These are phyloP conservation scores for Globomyces pollinis-pini DNA, from an alignment of 192 early-diverging fungal species.

Conservation along the genomic window DNA sequence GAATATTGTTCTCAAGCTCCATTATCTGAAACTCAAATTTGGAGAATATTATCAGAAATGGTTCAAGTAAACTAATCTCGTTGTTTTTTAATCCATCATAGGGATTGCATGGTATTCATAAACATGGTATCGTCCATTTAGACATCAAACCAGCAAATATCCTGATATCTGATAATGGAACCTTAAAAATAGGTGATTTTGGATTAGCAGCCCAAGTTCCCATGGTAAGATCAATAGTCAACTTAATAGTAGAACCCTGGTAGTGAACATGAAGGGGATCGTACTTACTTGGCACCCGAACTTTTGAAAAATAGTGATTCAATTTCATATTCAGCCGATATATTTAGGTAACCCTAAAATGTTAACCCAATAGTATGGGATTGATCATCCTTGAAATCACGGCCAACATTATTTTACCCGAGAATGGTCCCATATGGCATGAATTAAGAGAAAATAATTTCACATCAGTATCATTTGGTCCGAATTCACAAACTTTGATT, in stretches of 20 bases:
- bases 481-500: constrained; percentile 41
- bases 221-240: constrained; percentile 48
- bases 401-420: constrained; percentile 78
- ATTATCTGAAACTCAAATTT: constrained; percentile 57
- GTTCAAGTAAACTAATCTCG: constrained; percentile 42
- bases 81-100: constrained; percentile 17
- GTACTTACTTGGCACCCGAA: constrained; percentile 88
- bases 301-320: constrained; percentile 51
- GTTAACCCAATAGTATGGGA: constrained; percentile 59
- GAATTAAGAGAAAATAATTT: constrained; percentile 71
- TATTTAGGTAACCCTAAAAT: constrained; percentile 65
- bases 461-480: constrained; percentile 43
- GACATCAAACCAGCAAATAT: constrained; percentile 90
- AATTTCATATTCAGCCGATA: constrained; percentile 73
- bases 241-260: too few species aligned
- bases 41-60: constrained; percentile 64
- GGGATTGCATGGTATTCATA: constrained; percentile 69
- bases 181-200: constrained; percentile 87
- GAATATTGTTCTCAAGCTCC: constrained; percentile 16
- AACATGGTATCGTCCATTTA: constrained; percentile 65
- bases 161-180: constrained; percentile 53
- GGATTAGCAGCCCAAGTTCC: constrained; percentile 65
- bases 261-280: constrained; percentile 82
- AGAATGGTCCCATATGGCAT: constrained; percentile 83
- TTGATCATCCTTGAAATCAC: constrained; percentile 82